Base-by-base conservation (phyloP, 345 rosid genomes). In the Camelina laxa region DNA sequence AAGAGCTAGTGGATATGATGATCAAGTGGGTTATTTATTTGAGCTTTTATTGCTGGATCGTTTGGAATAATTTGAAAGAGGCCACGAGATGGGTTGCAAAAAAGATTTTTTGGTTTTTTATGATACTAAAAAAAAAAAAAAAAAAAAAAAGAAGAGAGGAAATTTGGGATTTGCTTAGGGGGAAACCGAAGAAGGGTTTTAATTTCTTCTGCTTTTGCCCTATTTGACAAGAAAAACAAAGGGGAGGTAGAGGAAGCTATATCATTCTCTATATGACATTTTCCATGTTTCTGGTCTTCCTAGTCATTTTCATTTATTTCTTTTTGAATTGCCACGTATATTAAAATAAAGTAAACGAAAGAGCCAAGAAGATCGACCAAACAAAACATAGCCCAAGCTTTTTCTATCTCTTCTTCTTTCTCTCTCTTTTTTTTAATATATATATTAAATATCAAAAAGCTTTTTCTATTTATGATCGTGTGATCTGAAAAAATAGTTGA, bases 1-100 rank as follows among this genome's bases (percentile, higher is more conserved):
- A 69, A 69, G 75, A 54, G 7, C 59, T 69, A 51, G 74, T 51
- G 63, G 74, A 51, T 48, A 8, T 50, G 69, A 60, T 33, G 36
- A 33, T 16, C 48, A 45, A 76, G 65, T 54, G 0, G 61, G 0
- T 27, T 27, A 27, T 27, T 6, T 7, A 14, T 21, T 21, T 49
- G 2, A 31, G 58, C 50, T 64, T 68, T 75, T 61, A 60, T 68
- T 61, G 61, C 55, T 54, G 21, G 69, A 50, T 27, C 30, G 42
- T 60, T 16, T 38, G 5, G 19, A 60, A 71, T 36, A 9, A 60
- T 10, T 10, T 35, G 44, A 60, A 59, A 6, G 21, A 58, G 30
- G n/a, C 60, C 9, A 59, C 4, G 27, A 35, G 30, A 33, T 11
- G 42, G 44, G 19, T 71, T 70, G 60, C n/a, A 22, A 73, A 15